Conservation (phyloP, 192 early-diverging fungal species). For the Spinellus fusiger region DNA sequence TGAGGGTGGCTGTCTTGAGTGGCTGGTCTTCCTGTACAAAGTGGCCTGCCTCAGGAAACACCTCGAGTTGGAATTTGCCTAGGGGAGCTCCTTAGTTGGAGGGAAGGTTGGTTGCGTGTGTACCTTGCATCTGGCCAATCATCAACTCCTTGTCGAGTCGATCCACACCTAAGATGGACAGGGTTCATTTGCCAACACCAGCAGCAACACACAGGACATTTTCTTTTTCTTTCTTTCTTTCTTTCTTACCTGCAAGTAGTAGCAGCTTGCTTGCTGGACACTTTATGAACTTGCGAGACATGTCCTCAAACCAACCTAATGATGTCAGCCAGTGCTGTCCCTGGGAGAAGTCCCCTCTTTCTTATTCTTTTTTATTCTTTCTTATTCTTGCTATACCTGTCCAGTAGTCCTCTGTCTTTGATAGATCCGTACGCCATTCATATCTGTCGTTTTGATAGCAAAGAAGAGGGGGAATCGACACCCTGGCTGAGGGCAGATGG, state of each 20-base stretch:
- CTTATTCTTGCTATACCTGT: constrained; percentile 29
- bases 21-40: constrained; percentile 71
- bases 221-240: not conserved
- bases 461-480: constrained; percentile 67
- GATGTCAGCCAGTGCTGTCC: no score
- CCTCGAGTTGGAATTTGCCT: constrained; percentile 69
- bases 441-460: constrained; percentile 18
- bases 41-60: constrained; percentile 66
- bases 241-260: constrained; percentile 54
- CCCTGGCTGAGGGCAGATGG: constrained; percentile 58
- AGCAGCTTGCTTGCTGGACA: constrained; percentile 57
- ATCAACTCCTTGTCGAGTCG: constrained; percentile 68
- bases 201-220: not conserved
- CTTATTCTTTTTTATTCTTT: not conserved
- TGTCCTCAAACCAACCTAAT: constrained; percentile 55
- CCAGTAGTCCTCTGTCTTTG: constrained; percentile 64
- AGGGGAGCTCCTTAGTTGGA: not conserved
- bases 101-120: not conserved
- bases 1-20: constrained; percentile 40
- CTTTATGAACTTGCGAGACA: constrained; percentile 66
- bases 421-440: constrained; percentile 59
- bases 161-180: constrained; percentile 45
- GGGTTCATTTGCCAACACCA: not conserved
- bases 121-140: constrained; percentile 80
- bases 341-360: no score